Evolutionary conservation across 139 green algal species (phyloP).

Genomic region (Bryopsis sp.): DNA sequence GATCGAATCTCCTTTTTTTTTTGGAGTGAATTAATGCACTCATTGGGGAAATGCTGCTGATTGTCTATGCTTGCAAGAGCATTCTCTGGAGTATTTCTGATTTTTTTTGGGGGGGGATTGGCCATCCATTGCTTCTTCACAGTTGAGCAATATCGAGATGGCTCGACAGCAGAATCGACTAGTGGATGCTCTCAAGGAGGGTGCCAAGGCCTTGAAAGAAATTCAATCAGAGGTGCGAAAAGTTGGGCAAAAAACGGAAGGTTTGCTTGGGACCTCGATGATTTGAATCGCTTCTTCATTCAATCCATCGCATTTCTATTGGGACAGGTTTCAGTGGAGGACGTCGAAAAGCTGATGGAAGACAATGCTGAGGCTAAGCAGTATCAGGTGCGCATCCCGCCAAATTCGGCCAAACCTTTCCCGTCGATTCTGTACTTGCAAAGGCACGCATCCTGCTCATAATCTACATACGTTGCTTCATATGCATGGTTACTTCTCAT

Average conservation of each 20-base stretch:
- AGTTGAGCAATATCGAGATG: conserved; percentile 69
- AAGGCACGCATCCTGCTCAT: no score
- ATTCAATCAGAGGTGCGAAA: conserved; percentile 47
- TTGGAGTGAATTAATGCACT: no score
- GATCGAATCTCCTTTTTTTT: not conserved
- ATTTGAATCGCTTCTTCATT: not conserved
- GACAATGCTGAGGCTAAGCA: conserved; percentile 69
- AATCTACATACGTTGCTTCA: not conserved
- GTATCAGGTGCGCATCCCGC: conserved; percentile 41
- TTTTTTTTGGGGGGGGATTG: no score
- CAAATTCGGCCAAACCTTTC: not conserved
- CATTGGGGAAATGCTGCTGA: no score
- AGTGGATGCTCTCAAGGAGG: conserved; percentile 61
- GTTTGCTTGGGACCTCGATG: no score
- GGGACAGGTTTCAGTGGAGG: conserved; percentile 60
- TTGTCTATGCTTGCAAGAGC: no score
- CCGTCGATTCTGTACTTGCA: no score
- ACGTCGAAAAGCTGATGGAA: conserved; percentile 66
- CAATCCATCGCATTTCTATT: not conserved
- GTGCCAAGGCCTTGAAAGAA: conserved; percentile 53
- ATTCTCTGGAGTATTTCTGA: no score
- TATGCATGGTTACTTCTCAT: no score
- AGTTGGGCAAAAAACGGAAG: no score
- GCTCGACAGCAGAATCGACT: conserved; percentile 57
- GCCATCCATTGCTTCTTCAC: conserved; percentile 18